These are phyloP conservation scores for Candida takata DNA, from an alignment of 805 yeast species.

Conservation along the genomic window DNA sequence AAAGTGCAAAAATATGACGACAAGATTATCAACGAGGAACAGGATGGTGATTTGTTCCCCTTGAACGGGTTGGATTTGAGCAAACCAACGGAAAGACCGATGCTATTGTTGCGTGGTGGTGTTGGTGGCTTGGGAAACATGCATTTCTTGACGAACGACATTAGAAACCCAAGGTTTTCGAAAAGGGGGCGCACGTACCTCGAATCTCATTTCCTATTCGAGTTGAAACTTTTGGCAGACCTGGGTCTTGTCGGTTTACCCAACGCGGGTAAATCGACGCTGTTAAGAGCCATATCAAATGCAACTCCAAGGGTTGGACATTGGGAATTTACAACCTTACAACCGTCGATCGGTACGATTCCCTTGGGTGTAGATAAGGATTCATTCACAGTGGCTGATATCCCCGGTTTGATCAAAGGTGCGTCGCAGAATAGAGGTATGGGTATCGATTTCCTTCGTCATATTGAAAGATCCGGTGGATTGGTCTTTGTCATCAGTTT, in stretches of 20 bases:
- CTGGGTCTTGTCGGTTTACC: conserved; percentile 93
- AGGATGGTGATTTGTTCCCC: conserved; percentile 64
- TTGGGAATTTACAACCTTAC: conserved; percentile 94
- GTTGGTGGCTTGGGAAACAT: conserved; percentile 93
- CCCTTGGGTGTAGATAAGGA: conserved; percentile 53
- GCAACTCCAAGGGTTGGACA: conserved; percentile 92
- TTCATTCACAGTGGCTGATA: conserved; percentile 88
- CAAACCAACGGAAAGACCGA: conserved; percentile 55
- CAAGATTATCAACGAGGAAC: conserved; percentile 50
- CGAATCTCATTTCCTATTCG: conserved; percentile 64
- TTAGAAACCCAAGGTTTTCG: conserved; percentile 86
- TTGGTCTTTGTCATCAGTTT: conserved; percentile 80
- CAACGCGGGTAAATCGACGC: conserved; percentile 92
- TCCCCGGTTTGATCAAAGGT: conserved; percentile 91
- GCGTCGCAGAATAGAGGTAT: conserved; percentile 82
- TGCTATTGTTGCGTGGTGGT: conserved; percentile 75
- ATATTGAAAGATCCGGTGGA: conserved; percentile 87
- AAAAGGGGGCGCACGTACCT: conserved; percentile 71
- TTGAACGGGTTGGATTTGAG: conserved; percentile 71
- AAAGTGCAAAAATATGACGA: conserved; percentile 62
- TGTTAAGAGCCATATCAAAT: conserved; percentile 76
- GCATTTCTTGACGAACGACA: conserved; percentile 80
- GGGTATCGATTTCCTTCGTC: conserved; percentile 90
- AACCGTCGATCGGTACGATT: conserved; percentile 89
- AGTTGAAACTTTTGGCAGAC: conserved; percentile 85